These are phyloP conservation scores for Fonsecaea erecta DNA, from an alignment of 2,329 filamentous ascomycete species.

Conservation along the genomic window DNA sequence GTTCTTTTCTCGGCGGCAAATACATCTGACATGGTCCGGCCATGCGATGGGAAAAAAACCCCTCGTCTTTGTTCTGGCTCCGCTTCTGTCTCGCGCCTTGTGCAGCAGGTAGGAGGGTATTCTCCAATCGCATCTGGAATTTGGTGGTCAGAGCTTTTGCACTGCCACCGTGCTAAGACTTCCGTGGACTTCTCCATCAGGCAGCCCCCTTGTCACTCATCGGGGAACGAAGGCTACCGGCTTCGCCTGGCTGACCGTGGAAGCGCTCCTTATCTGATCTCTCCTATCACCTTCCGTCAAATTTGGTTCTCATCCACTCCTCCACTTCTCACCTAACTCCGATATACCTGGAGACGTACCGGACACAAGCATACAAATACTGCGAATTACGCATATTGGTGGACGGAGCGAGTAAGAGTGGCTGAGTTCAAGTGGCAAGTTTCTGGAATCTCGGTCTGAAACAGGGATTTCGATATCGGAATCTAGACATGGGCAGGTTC, in stretches of 20 bases:
- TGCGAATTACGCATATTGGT: background rate
- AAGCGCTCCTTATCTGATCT: background rate
- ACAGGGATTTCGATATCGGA: too few relatives aligned
- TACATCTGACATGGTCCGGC: constrained; percentile 13
- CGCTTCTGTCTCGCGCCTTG: constrained; percentile 14
- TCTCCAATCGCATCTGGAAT: constrained; percentile 23
- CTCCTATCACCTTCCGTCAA: constrained; percentile 8
- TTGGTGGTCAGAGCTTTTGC: constrained; percentile 26
- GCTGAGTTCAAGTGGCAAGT: constrained; percentile 7
- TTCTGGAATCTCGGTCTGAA: background rate
- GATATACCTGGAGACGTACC: constrained; percentile 4
- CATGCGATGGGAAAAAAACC: constrained; percentile 6
- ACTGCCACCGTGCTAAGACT: constrained; percentile 30
- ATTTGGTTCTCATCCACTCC: constrained; percentile 13
- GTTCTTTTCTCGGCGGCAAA: constrained; percentile 9
- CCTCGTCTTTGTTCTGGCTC: constrained; percentile 22
- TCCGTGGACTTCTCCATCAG: constrained; percentile 23
- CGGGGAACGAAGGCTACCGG: constrained; percentile 7
- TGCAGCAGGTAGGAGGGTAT: constrained; percentile 3
- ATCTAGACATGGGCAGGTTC: too few relatives aligned
- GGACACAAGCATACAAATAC: background rate
- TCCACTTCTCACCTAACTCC: constrained; percentile 10
- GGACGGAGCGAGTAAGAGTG: background rate
- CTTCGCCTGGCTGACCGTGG: constrained; percentile 15
- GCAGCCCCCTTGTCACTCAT: constrained; percentile 19